phyloP scores from a whole-genome alignment of 371 early-diverging fungal genomes.

The Mortierella sp. region DNA sequence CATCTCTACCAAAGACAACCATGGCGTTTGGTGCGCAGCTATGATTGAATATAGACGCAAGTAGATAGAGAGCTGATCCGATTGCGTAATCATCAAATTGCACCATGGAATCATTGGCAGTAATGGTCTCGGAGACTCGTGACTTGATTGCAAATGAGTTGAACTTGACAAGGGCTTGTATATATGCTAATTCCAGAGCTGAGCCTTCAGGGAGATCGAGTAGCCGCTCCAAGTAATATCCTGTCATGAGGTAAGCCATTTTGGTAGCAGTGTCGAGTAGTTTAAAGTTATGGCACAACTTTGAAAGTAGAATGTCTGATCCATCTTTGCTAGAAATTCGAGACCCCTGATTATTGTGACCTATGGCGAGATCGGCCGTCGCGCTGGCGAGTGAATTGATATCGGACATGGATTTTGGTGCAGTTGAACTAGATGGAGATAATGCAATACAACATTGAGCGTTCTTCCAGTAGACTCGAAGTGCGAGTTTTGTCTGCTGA shows the following conservation, averaged over 20 bases:
- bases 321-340: constrained; percentile 15
- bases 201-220: constrained; percentile 24
- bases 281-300: constrained; percentile 34
- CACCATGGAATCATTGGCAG: not conserved
- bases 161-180: constrained; percentile 32
- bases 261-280: constrained; percentile 7
- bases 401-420: not conserved
- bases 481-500: constrained; percentile 25
- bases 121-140: not conserved
- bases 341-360: not conserved
- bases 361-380: not conserved
- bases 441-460: constrained; percentile 1
- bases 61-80: constrained; percentile 41
- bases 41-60: constrained; percentile 53
- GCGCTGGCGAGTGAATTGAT: constrained; percentile 1
- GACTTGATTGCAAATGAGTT: constrained; percentile 50
- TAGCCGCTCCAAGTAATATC: constrained; percentile 32
- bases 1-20: constrained; percentile 39
- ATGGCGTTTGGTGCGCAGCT: constrained; percentile 53
- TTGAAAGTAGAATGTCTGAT: constrained; percentile 14
- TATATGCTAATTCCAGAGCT: constrained; percentile 28
- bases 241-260: constrained; percentile 27
- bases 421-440: not conserved
- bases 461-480: constrained; percentile 39
- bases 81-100: constrained; percentile 25